phyloP scores from a whole-genome alignment of 176 grass and related monocot genomes.

The Eragrostis curvula region DNA sequence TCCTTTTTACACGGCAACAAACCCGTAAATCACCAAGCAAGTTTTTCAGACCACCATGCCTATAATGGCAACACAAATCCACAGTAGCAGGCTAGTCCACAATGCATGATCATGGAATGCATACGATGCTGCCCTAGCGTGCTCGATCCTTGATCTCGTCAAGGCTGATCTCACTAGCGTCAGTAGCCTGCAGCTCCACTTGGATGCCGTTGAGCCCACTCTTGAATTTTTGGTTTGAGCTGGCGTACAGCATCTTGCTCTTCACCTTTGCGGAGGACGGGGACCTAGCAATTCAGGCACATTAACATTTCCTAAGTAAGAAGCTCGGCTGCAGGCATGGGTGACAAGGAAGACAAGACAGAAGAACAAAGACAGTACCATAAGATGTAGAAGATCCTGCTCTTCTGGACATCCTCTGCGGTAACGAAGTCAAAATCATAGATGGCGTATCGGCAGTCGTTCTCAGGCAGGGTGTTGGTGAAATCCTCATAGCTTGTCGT shows the following conservation, averaged over 20 bases:
- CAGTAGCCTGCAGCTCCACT: conserved; percentile 80
- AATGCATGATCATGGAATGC: conserved; percentile 17
- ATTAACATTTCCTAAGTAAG: not conserved
- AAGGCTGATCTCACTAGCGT: conserved; percentile 66
- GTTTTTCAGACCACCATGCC: conserved; percentile 54
- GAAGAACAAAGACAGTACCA: conserved; percentile 53
- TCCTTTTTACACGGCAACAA: conserved; percentile 58
- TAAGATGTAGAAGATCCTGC: conserved; percentile 88
- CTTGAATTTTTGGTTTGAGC: conserved; percentile 73
- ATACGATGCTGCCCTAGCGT: conserved; percentile 19
- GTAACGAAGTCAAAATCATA: conserved; percentile 85
- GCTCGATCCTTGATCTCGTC: conserved; percentile 70
- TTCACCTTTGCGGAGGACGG: conserved; percentile 62
- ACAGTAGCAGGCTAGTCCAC: conserved; percentile 35
- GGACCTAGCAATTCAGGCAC: conserved; percentile 57
- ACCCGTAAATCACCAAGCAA: conserved; percentile 55
- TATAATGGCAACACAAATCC: conserved; percentile 51
- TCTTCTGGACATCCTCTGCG: conserved; percentile 79
- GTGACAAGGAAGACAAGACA: not conserved
- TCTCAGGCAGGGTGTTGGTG: conserved; percentile 49
- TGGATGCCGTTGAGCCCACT: conserved; percentile 73
- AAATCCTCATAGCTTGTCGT: conserved; percentile 68
- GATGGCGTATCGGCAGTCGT: conserved; percentile 80
- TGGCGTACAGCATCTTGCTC: conserved; percentile 94
- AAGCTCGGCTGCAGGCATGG: not conserved